Evolutionary conservation across 2,329 filamentous ascomycete genomes (phyloP).

Genomic region (Trichophyton simii): DNA sequence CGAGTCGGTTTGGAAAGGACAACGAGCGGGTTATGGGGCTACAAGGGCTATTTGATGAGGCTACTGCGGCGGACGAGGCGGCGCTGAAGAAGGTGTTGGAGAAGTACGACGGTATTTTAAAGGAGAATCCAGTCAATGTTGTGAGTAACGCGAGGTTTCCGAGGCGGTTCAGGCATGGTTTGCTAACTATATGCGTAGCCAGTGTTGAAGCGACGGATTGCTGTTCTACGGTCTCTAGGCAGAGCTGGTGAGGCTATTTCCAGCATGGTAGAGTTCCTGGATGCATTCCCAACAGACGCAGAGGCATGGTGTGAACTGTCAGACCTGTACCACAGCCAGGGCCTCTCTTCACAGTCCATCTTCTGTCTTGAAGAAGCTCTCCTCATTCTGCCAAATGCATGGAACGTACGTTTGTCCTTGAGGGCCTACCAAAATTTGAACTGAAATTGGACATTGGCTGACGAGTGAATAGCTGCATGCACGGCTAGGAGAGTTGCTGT

Average conservation of each 20-base stretch:
- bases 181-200: slow-evolving; percentile 40
- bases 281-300: slow-evolving; percentile 75
- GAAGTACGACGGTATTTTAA: slow-evolving; percentile 64
- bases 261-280: slow-evolving; percentile 61
- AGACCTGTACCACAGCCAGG: slow-evolving; percentile 71
- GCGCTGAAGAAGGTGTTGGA: slow-evolving; percentile 58
- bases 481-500: slow-evolving; percentile 68
- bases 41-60: slow-evolving; percentile 72
- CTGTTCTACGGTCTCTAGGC: slow-evolving; percentile 63
- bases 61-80: slow-evolving; percentile 53
- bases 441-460: background rate
- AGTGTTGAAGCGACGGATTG: slow-evolving; percentile 71
- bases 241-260: slow-evolving; percentile 59
- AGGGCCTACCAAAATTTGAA: background rate
- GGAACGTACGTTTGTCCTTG: slow-evolving; percentile 56
- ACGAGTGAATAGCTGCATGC: slow-evolving; percentile 57
- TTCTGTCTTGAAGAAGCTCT: slow-evolving; percentile 86
- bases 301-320: slow-evolving; percentile 89
- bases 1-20: slow-evolving; percentile 63
- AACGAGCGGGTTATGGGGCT: slow-evolving; percentile 83
- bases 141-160: slow-evolving; percentile 34
- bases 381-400: slow-evolving; percentile 76
- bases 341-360: slow-evolving; percentile 68
- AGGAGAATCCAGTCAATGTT: slow-evolving; percentile 64
- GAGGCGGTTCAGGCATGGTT: background rate